These are phyloP conservation scores for Salvia miltiorrhiza DNA, from an alignment of 257 asterid species.

Conservation along the genomic window DNA sequence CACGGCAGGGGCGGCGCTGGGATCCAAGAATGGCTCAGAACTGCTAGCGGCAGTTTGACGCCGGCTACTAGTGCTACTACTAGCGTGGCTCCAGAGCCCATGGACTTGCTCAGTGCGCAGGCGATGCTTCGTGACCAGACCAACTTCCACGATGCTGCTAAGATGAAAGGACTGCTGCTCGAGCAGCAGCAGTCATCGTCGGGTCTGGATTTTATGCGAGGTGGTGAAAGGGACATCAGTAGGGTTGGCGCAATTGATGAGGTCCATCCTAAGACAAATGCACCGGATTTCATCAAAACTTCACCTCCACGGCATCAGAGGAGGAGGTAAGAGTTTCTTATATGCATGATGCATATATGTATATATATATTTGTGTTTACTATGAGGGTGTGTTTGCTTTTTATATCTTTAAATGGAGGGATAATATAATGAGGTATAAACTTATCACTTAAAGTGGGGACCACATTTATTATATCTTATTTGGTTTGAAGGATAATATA, in stretches of 20 bases:
- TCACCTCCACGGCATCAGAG: constrained; percentile 36
- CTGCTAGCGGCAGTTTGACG: not conserved
- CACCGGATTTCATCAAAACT: constrained; percentile 33
- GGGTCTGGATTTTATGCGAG: constrained; percentile 20
- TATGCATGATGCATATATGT: not conserved
- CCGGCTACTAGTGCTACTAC: not conserved
- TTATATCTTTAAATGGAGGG: too few species aligned
- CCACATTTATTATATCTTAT: too few species aligned
- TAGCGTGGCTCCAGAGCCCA: constrained; percentile 7
- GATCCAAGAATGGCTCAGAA: constrained; percentile 45
- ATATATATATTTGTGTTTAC: too few species aligned
- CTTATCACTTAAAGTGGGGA: too few species aligned
- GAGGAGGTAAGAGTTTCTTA: constrained; percentile 49
- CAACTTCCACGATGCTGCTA: not conserved
- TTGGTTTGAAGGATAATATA: too few species aligned
- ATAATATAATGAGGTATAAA: too few species aligned
- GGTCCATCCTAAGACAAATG: constrained; percentile 4
- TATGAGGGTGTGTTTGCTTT: too few species aligned
- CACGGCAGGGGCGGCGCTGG: constrained; percentile 11
- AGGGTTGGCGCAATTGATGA: not conserved
- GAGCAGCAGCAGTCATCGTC: not conserved
- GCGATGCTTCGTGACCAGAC: not conserved
- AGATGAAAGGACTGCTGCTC: constrained; percentile 6
- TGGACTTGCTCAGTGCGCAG: constrained; percentile 36
- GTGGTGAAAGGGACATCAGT: constrained; percentile 15